Base-by-base conservation (phyloP, 768 basidiomycete species). In the Leccinum aurantiacum region DNA sequence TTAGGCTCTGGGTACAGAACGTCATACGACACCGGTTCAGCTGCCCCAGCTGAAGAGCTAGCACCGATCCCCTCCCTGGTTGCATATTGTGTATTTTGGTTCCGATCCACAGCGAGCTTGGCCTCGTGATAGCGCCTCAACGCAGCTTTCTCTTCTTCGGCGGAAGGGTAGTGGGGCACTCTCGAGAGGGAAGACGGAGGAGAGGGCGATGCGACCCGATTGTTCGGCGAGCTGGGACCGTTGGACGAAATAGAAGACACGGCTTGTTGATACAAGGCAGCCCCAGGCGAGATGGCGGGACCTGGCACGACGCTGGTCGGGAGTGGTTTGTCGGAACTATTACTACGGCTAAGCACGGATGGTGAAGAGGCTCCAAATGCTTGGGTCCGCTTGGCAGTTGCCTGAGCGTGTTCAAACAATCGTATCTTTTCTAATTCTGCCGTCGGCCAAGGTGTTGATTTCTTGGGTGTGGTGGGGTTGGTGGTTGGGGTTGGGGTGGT, bases 371-470 rank as follows among this genome's bases (percentile, higher is more conserved):
- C 66, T 1, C 72, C 77, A 22, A 58, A 66, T 6, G 79, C 82
- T 66, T 88, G 89, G 5, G 82, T 82, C 55, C 78, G 80, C 57
- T 77, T 79, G 2, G 85, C 91, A n/a, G 82, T 85, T 1, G 81
- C 83, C 66, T 87, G 86, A 0, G 91, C 90, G 53, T 84, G 71
- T 53, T 88, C 78, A 71, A 82, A 91, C n/a, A 91, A 69, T n/a
- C 81, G 78, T 1, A 81, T 73, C 66, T 93, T 93, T 69, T 93
- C 91, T 57, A 86, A 83, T 72, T 91, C 91, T 0, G 92, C 89
- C 1, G 86, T 81, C 7, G 77, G 77, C 89, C 88, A 92, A 19
- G 67, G 51, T 3, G 65, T 3, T 0, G 60, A 51, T 24, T 63
- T 66, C 59, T 71, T 71, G 54, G 62, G 53, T 13, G 63, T 47